Base-by-base conservation (phyloP, 108 stramenopile species). In the Conticribra guillardii region DNA sequence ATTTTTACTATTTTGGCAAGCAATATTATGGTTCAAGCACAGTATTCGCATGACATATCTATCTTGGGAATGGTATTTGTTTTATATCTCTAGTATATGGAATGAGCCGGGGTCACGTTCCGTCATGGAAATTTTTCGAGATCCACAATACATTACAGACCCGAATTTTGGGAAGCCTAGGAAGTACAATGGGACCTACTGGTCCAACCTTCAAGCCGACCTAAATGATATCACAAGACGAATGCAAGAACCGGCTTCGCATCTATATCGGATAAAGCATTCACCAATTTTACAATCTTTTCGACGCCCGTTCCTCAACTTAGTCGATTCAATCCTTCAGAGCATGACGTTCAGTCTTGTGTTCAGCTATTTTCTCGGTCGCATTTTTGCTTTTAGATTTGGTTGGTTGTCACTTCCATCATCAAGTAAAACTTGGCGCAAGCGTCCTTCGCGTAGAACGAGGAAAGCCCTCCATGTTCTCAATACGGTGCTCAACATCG, bases 401-500 rank as follows among this genome's bases (percentile, higher is more conserved):
- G 37, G 37, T 9, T 41, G 5, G 37, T 41, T 41, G 37, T 11
- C 8, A 41, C 5, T 41, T 5, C 37, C 37, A 11, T 41, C 37
- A 41, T 41, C 37, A 41, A 5, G 5, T 41, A 41, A 41, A 41
- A 11, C 37, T 11, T 41, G 37, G 37, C 37, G 37, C 37, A 41
- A 41, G 11, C 37, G 37, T 11, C 37, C 8, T 41, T n/a, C n/a
- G n/a, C 37, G 37, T 41, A 11, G 11, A 41, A 41, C 37, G 37
- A 41, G 11, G 5, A 5, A 41, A 9, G 8, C 5, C 37, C 37
- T 5, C 8, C 37, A 41, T 41, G 37, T 5, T 11, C 11, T 41
- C 37, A 41, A 41, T 11, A 60, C 47, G 18, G 62, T 63, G 0
- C 49, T 23, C 17, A 63, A 50, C 26, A 29, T 63, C 2, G 47